phyloP scores from a whole-genome alignment of 768 basidiomycete species.

The Mycena latifolia region DNA sequence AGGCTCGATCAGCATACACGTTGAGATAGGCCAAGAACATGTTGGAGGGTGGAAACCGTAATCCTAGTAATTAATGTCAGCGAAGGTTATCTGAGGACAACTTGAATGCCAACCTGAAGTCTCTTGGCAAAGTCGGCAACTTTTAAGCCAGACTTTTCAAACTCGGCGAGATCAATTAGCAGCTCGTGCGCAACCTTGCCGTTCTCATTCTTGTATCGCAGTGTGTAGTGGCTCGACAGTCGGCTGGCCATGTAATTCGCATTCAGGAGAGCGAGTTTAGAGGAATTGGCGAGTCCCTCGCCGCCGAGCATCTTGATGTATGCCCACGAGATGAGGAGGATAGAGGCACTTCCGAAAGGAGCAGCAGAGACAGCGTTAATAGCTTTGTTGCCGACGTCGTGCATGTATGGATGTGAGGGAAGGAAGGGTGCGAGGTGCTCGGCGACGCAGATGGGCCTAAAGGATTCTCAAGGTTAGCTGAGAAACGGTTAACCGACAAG shows the following conservation, averaged over 20 bases:
- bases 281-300: conserved; percentile 85
- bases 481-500: conserved; percentile 22
- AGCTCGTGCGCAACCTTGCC: conserved; percentile 96
- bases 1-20: conserved; percentile 98
- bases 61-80: conserved; percentile 60
- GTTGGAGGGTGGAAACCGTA: conserved; percentile 98
- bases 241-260: conserved; percentile 98
- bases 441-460: conserved; percentile 92
- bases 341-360: conserved; percentile 95
- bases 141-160: conserved; percentile 91
- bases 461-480: background rate
- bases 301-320: conserved; percentile 99
- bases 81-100: background rate
- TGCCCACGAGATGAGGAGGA: conserved; percentile 97
- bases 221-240: conserved; percentile 84
- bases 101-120: conserved; percentile 70
- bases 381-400: conserved; percentile 73
- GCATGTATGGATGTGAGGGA: conserved; percentile 85
- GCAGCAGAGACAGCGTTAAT: conserved; percentile 93
- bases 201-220: conserved; percentile 92
- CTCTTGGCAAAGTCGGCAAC: conserved; percentile 98
- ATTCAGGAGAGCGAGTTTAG: conserved; percentile 89
- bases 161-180: conserved; percentile 95
- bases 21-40: conserved; percentile 97
- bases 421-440: conserved; percentile 96